Conservation (phyloP, 257 asterid genomes). For the Solanum pimpinellifolium region DNA sequence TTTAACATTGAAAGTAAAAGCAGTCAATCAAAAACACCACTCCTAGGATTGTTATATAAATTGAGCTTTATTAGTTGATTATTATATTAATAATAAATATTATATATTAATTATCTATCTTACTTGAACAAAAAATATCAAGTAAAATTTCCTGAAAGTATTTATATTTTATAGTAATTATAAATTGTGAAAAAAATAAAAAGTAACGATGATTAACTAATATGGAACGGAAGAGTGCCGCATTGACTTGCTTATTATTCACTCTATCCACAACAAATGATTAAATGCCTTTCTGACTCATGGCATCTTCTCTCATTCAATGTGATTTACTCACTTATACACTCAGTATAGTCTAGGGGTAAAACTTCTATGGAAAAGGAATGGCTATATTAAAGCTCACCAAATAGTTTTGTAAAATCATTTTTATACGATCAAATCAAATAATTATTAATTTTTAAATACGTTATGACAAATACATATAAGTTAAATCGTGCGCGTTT, state of each 20-base stretch:
- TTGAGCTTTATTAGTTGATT: too few relatives aligned
- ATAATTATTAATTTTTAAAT: not conserved
- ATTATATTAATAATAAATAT: too few relatives aligned
- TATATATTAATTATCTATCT: not conserved
- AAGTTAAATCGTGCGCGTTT: not conserved
- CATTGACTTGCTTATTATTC: not conserved
- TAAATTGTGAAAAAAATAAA: too few relatives aligned
- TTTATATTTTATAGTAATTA: too few relatives aligned
- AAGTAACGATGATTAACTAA: too few relatives aligned
- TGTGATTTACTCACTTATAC: not conserved
- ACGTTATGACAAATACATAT: not conserved
- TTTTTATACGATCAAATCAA: not conserved
- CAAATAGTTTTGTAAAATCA: not conserved
- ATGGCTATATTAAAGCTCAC: not conserved
- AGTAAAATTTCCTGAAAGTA: too few relatives aligned
- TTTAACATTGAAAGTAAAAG: not conserved
- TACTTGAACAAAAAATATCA: not conserved
- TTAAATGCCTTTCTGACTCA: not conserved
- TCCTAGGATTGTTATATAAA: not conserved
- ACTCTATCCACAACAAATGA: not conserved
- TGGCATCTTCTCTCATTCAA: not conserved
- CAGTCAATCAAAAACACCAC: not conserved
- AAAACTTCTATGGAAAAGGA: not conserved
- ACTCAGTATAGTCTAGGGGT: not conserved
- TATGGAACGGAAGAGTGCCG: not conserved